A percentile compares a stretch with the other conserved stretches of the same genome.
Evolutionary conservation across 208 protist species (phyloP).

Genomic region (Novymonas esmeraldas): DNA sequence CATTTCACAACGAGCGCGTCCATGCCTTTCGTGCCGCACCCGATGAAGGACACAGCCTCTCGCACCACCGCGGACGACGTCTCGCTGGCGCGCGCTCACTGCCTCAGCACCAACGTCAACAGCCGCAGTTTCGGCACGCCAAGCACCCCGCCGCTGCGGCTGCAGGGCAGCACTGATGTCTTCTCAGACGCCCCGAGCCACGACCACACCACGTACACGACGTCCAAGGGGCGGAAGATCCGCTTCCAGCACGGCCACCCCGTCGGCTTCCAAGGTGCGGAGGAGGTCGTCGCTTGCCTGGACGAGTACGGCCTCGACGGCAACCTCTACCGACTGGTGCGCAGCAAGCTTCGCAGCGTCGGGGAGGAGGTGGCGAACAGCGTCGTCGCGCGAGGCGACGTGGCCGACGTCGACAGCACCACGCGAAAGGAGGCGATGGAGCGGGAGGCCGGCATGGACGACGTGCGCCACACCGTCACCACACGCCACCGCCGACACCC

Average conservation of each 20-base stretch:
- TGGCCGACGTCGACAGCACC: not conserved
- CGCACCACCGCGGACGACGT: not conserved
- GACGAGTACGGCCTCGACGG: constrained; percentile 11
- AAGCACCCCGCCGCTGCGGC: not conserved
- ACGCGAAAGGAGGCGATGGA: constrained; percentile 12
- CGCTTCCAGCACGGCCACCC: constrained; percentile 17
- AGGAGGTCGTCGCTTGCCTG: constrained; percentile 23
- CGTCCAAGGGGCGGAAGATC: constrained; percentile 5
- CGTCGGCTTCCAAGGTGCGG: constrained; percentile 12
- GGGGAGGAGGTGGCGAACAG: constrained; percentile 17
- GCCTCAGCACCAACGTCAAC: not conserved
- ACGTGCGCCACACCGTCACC: constrained; percentile 15
- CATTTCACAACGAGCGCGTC: not conserved
- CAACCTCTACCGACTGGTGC: constrained; percentile 26
- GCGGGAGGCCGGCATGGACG: constrained; percentile 13
- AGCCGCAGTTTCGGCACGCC: not conserved
- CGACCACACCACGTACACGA: constrained; percentile 7
- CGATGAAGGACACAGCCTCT: not conserved
- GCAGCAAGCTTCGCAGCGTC: constrained; percentile 16
- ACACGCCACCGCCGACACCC: not conserved
- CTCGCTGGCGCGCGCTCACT: not conserved
- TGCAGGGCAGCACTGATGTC: constrained; percentile 4
- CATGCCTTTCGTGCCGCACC: too few relatives aligned
- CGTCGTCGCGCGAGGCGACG: too few relatives aligned
- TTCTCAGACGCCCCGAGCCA: constrained; percentile 2